Conservation (phyloP, 129 eudicot genomes). For the Escallonia herrerae region DNA sequence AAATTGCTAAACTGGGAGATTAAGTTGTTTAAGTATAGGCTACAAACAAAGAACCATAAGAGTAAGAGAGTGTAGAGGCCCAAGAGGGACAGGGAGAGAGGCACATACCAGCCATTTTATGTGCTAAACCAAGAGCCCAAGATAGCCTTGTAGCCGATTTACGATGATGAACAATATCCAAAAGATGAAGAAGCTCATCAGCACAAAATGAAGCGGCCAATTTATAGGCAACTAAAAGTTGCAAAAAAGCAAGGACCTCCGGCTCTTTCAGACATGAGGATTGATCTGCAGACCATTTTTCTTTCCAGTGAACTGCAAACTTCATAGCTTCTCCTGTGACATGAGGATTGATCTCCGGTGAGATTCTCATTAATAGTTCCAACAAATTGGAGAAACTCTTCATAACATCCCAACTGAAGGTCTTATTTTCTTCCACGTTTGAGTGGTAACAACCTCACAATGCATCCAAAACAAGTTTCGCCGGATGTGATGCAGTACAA, state of each 20-base stretch:
- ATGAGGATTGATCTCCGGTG: conserved; percentile 4
- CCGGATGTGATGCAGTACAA: conserved; percentile 12
- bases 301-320: conserved; percentile 12
- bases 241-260: neutral
- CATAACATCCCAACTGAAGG: neutral
- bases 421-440: neutral
- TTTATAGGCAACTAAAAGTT: neutral
- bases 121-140: neutral
- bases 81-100: neutral
- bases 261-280: neutral
- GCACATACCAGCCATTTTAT: conserved; percentile 8
- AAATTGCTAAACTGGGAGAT: too few species aligned
- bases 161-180: neutral
- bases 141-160: neutral
- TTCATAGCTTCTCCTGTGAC: conserved; percentile 5
- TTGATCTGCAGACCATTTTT: neutral
- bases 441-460: conserved; percentile 2
- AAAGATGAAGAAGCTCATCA: neutral
- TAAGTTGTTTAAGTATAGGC: too few species aligned
- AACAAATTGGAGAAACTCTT: neutral
- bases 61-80: neutral
- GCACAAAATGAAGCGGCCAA: neutral
- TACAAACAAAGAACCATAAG: too few species aligned
- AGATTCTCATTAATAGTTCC: neutral
- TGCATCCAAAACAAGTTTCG: conserved; percentile 23